Base-by-base conservation (phyloP, 176 grass and related monocot species). In the Tillandsia fasciculata region DNA sequence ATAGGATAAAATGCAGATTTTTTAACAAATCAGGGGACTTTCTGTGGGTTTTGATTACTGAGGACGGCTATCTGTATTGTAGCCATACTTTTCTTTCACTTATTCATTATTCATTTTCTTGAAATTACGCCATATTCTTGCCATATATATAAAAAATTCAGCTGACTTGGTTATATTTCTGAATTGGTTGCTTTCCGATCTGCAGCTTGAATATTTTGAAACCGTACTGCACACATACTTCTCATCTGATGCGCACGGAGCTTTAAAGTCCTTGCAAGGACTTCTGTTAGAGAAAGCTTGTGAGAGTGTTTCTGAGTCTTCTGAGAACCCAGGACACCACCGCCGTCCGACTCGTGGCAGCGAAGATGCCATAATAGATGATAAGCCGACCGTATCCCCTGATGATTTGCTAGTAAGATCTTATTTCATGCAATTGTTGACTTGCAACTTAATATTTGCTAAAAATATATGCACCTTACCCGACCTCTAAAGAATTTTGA, bases 321-420 rank as follows among this genome's bases (percentile, higher is more conserved):
- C 75, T 49, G 94, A 97, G 69, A 85, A 86, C 81, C 94, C 94
- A 50, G 89, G 89, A 50, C 94, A 97, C 51, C 70, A 85, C 24
- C 86, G 86, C 52, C 79, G 84, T 29, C 75, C 93, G 69, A 97
- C 94, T 58, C 94, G 89, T 72, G 94, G 94, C 24, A 93, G 89
- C 71, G 94, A 99, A 79, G 94, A 94, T 72, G 72, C 90, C 74
- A 88, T 88, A 51, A 78, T 84, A 50, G 95, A 99, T 67, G 94
- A 96, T 75, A 81, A 72, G 76, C 90, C 88, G 18, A 88, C 87
- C 48, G 75, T 94, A 64, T 93, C 95, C 63, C 89, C 95, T 8
- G 95, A 99, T 90, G 95, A 99, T 80, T 85, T 99, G 76, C 82
- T 99, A 74, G 95, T 99, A 86, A 94, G 89, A 74, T 72, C 50